phyloP scores from a whole-genome alignment of 179 eudicot species.

The Nepenthes alata region DNA sequence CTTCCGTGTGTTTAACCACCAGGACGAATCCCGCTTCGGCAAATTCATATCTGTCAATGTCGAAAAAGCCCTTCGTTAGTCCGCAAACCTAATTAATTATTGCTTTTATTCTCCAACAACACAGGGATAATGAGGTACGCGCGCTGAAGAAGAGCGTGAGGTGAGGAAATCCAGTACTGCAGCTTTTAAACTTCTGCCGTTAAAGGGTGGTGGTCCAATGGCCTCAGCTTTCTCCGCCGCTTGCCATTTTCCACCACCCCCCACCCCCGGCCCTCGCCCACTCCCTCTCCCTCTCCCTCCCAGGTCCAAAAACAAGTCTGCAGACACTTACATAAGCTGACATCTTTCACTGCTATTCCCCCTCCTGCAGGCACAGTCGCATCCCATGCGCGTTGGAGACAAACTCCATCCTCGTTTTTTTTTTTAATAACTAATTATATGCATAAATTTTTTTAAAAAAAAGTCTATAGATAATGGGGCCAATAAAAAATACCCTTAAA shows the following conservation, averaged over 20 bases:
- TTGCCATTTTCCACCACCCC: conserved; percentile 15
- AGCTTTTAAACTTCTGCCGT: neutral
- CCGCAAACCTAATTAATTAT: neutral
- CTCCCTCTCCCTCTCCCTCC: neutral
- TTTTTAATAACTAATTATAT: too few species aligned
- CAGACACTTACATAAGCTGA: neutral
- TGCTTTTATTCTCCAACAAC: neutral
- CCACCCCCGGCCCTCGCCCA: neutral
- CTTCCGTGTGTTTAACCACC: too few species aligned
- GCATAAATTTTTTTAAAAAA: too few species aligned
- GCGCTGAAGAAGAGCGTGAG: neutral
- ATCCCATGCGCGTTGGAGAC: too few species aligned
- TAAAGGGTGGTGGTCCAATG: conserved; percentile 1
- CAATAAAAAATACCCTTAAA: too few species aligned
- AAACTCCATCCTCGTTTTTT: too few species aligned
- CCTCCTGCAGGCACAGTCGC: too few species aligned
- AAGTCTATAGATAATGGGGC: too few species aligned
- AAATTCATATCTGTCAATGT: neutral
- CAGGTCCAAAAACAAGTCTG: neutral
- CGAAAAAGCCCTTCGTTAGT: neutral
- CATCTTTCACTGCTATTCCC: too few species aligned
- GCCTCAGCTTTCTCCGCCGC: conserved; percentile 28
- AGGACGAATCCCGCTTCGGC: too few species aligned
- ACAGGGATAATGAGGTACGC: neutral
- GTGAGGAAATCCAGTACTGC: neutral